These are phyloP conservation scores for Casuarina glauca DNA, from an alignment of 306 rosid species.

Conservation along the genomic window DNA sequence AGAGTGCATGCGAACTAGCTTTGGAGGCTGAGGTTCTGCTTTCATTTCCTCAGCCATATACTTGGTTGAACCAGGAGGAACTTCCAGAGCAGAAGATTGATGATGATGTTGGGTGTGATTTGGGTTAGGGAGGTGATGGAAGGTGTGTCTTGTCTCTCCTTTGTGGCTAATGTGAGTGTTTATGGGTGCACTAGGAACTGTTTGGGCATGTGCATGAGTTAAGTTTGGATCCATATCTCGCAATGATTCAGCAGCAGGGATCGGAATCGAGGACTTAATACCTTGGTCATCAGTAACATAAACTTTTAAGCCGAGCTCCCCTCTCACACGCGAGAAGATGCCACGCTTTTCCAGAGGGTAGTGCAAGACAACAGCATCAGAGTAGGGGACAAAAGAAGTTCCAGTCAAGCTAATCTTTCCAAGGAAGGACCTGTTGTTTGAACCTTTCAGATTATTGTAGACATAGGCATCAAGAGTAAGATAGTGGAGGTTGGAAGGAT, in stretches of 20 bases:
- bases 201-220: conserved; percentile 29
- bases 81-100: conserved; percentile 29
- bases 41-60: conserved; percentile 61
- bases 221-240: conserved; percentile 23
- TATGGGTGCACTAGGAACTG: conserved; percentile 19
- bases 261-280: conserved; percentile 56
- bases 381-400: conserved; percentile 72
- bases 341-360: conserved; percentile 77
- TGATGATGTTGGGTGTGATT: conserved; percentile 39
- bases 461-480: conserved; percentile 70
- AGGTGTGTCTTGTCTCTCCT: conserved; percentile 52
- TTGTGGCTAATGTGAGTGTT: conserved; percentile 29
- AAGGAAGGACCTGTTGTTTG: conserved; percentile 63
- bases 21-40: conserved; percentile 48
- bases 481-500: conserved; percentile 67
- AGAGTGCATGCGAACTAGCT: conserved; percentile 61
- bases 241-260: conserved; percentile 39
- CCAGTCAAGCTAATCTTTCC: conserved; percentile 72
- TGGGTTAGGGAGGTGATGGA: conserved; percentile 69
- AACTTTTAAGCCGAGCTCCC: conserved; percentile 77
- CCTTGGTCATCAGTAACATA: conserved; percentile 57
- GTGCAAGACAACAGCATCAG: conserved; percentile 85
- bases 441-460: conserved; percentile 49
- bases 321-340: conserved; percentile 73
- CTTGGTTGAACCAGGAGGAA: conserved; percentile 44